These are phyloP conservation scores for Exophiala sp. DNA, from an alignment of 2,329 filamentous ascomycete species.

Conservation along the genomic window DNA sequence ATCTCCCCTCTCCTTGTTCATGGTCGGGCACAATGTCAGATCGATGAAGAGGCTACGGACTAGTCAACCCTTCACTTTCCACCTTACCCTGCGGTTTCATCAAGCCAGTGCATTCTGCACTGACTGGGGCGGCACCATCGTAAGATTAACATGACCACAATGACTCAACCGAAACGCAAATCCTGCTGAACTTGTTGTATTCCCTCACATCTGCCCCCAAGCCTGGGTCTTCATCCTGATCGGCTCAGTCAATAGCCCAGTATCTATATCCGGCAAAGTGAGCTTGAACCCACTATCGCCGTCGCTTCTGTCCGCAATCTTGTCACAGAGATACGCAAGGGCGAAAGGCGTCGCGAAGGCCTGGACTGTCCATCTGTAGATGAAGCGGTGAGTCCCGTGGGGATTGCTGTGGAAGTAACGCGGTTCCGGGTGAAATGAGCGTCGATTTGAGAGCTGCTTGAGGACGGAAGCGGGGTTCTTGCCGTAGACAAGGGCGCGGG, in stretches of 20 bases:
- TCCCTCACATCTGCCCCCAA: slow-evolving; percentile 5
- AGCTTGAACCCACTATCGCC: slow-evolving; percentile 13
- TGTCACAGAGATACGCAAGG: slow-evolving; percentile 19
- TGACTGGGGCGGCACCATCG: too few species aligned
- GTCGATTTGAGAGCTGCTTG: not conserved
- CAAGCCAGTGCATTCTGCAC: too few species aligned
- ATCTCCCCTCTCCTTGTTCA: too few species aligned
- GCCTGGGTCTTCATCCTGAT: slow-evolving; percentile 12
- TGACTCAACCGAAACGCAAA: too few species aligned
- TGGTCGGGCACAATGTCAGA: too few species aligned
- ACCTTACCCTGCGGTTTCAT: too few species aligned
- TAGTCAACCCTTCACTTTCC: too few species aligned
- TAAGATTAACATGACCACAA: too few species aligned
- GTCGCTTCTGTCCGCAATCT: slow-evolving; percentile 10
- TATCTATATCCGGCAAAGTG: slow-evolving; percentile 11
- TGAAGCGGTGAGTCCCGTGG: slow-evolving; percentile 16
- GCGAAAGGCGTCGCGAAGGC: slow-evolving; percentile 17
- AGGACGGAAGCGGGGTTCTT: not conserved
- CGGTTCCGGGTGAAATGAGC: slow-evolving; percentile 16
- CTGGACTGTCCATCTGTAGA: slow-evolving; percentile 22
- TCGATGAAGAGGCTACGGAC: too few species aligned
- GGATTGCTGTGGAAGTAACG: slow-evolving; percentile 14
- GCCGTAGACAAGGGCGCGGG: not conserved
- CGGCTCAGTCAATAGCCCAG: slow-evolving; percentile 14
- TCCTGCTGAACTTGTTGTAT: not conserved